Conservation (phyloP, 371 early-diverging fungal species). For the Zopfochytrium polystomum region DNA sequence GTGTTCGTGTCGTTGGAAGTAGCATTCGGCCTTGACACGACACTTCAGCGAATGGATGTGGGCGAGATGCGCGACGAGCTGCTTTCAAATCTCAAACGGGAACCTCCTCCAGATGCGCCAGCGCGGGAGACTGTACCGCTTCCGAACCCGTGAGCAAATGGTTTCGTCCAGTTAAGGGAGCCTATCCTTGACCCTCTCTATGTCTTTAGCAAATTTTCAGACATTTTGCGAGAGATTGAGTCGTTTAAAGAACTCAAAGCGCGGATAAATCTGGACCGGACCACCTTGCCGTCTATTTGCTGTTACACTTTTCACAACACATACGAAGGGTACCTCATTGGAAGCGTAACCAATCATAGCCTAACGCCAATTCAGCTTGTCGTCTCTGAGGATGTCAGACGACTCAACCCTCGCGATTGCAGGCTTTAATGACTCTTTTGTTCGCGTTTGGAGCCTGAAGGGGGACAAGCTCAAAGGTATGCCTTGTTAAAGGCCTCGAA, state of each 20-base stretch:
- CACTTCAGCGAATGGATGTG: conserved; percentile 14
- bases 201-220: conserved; percentile 50
- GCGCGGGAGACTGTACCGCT: conserved; percentile 57
- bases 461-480: conserved; percentile 13
- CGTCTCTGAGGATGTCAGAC: conserved; percentile 34
- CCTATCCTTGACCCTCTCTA: too few relatives aligned
- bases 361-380: conserved; percentile 8
- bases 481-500: too few relatives aligned
- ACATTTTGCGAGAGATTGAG: conserved; percentile 69
- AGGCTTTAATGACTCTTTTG: conserved; percentile 86
- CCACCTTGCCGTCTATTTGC: conserved; percentile 89
- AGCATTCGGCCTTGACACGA: neutral
- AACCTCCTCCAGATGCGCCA: conserved; percentile 50
- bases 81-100: conserved; percentile 38
- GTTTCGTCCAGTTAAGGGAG: too few relatives aligned
- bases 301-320: conserved; percentile 98
- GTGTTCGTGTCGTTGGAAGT: neutral
- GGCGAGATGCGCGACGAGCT: conserved; percentile 26
- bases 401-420: conserved; percentile 72
- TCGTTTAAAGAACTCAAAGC: conserved; percentile 80
- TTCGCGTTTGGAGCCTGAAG: conserved; percentile 80
- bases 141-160: conserved; percentile 64
- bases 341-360: neutral
- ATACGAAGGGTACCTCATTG: conserved; percentile 61
- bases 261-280: conserved; percentile 68